Evolutionary conservation across 495 filamentous ascomycete species (phyloP).

Genomic region (Symbiotaphrina buchneri): DNA sequence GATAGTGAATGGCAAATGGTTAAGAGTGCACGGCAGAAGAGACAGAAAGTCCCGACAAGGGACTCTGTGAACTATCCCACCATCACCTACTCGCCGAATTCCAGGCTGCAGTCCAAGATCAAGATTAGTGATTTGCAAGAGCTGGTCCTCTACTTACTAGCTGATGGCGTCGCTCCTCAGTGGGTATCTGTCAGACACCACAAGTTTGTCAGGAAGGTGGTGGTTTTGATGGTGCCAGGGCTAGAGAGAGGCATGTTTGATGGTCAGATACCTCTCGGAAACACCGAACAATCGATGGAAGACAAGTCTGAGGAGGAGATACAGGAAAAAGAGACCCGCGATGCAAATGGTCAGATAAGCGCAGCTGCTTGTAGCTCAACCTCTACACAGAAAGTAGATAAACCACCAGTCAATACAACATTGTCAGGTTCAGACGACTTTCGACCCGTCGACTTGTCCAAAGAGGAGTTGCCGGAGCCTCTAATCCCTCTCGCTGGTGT

Average conservation of each 20-base stretch:
- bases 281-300: slow-evolving; percentile 3
- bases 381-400: slow-evolving; percentile 2
- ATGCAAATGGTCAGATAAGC: neutral
- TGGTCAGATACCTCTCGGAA: neutral
- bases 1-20: slow-evolving; percentile 23
- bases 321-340: neutral
- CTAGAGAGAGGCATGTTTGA: slow-evolving; percentile 6
- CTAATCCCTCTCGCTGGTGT: slow-evolving; percentile 56
- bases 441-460: slow-evolving; percentile 42
- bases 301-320: neutral
- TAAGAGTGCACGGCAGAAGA: slow-evolving; percentile 24
- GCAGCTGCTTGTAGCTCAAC: neutral
- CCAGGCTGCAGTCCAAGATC: slow-evolving; percentile 48
- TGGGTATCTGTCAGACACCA: slow-evolving; percentile 71
- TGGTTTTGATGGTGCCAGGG: slow-evolving; percentile 79
- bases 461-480: slow-evolving; percentile 32
- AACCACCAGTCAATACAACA: slow-evolving; percentile 1
- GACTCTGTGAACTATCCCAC: slow-evolving; percentile 44
- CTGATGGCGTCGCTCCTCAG: slow-evolving; percentile 62
- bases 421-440: slow-evolving; percentile 47
- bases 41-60: slow-evolving; percentile 30
- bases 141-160: slow-evolving; percentile 71
- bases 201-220: slow-evolving; percentile 54
- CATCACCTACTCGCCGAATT: slow-evolving; percentile 41
- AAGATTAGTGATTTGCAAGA: slow-evolving; percentile 60